A percentile compares a stretch with the other conserved stretches of the same genome.
Evolutionary conservation across 2,329 filamentous ascomycete genomes (phyloP).

Genomic region (Cyanodermella asteris): DNA sequence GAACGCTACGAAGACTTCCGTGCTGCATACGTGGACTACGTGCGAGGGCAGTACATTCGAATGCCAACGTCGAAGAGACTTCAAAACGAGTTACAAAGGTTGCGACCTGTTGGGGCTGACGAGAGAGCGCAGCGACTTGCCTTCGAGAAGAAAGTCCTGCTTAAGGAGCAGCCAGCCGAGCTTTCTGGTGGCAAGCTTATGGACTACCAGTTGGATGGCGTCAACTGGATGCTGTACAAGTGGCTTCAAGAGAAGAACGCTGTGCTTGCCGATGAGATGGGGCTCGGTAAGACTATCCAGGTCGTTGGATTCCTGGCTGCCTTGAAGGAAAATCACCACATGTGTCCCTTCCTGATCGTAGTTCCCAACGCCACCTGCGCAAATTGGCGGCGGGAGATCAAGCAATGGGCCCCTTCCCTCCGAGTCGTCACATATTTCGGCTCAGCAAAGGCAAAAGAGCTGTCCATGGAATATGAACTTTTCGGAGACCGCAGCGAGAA

Average conservation of each 20-base stretch:
- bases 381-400: conserved; percentile 96
- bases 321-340: conserved; percentile 45
- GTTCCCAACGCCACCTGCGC: conserved; percentile 87
- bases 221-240: conserved; percentile 89
- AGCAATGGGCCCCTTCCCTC: conserved; percentile 70
- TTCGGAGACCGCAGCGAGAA: conserved; percentile 38
- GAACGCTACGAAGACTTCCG: conserved; percentile 61
- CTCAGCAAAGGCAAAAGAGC: conserved; percentile 46
- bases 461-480: conserved; percentile 66
- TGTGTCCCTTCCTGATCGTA: conserved; percentile 82
- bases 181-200: conserved; percentile 66
- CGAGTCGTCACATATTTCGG: conserved; percentile 89
- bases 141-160: conserved; percentile 44
- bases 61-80: conserved; percentile 32
- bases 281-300: conserved; percentile 90
- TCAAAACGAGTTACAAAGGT: conserved; percentile 44
- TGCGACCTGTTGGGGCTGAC: too few relatives aligned
- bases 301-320: conserved; percentile 63
- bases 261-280: conserved; percentile 94
- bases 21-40: conserved; percentile 66
- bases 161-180: conserved; percentile 48
- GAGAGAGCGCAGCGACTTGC: conserved; percentile 41
- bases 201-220: conserved; percentile 77
- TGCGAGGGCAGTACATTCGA: conserved; percentile 56
- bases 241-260: conserved; percentile 67